Evolutionary conservation across 306 rosid genomes (phyloP), one percentile per base, ranked within the genome.

Genomic region (Citrullus colocynthis): DNA sequence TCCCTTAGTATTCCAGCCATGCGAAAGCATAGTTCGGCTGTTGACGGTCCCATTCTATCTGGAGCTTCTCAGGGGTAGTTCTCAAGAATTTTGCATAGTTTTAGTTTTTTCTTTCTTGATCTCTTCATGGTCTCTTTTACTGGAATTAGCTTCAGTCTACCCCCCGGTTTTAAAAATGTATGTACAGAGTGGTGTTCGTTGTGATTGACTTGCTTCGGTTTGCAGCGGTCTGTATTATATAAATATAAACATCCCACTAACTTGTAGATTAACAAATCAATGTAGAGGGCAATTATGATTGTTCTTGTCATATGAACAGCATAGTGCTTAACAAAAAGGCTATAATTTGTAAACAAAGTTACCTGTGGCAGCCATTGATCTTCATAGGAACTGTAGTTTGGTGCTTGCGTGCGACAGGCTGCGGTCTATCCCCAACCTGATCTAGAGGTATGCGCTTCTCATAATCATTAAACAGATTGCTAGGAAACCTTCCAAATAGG

Each of bases 1-100:
- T 77, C 80, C 37, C 80, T 60, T 45, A 61, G 80, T 28, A 60
- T 52, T 55, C 78, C 78, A 55, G 78, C 78, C 52, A 36, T 75
- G 36, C 12, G 65, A 55, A 75, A 75, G 65, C 65, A 75, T 17
- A 64, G 65, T 54, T 54, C 78, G 55, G 62, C 52, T 34, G 36
- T 75, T 12, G 78, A 56, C 16, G 78, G 41, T 61, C 73, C 55
- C 60, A 61, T 61, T 44, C 58, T 61, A 28, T 77, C 80, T 30
- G 58, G 71, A 77, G 80, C 71, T 28, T 57, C 80, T 30, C 58
- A 77, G 37, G 65, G 72, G 28, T 77, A 77, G 80, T 24, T 24
- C 71, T 37, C 67, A 28, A 77, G 77, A 72, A 72, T 72, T 70
- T 72, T 72, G 77, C 24, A 2, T 6, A 70, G 56, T 70, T 44